phyloP scores from a whole-genome alignment of 371 early-diverging fungal species.

The Haplosporangium sp. region DNA sequence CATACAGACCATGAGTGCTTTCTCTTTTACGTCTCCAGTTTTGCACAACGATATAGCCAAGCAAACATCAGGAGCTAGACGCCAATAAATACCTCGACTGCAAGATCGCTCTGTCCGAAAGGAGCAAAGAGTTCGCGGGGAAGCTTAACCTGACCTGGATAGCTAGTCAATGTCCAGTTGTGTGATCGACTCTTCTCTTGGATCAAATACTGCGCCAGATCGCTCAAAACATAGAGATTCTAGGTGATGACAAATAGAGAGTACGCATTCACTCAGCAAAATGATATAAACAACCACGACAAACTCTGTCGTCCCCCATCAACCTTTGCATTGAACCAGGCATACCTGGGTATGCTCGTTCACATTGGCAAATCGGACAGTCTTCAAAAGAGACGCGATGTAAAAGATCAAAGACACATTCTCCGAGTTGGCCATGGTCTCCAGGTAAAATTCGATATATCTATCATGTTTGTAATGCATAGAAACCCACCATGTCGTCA shows the following conservation, averaged over 20 bases:
- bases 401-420: conserved; percentile 88
- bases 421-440: conserved; percentile 79
- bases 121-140: conserved; percentile 69
- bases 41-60: not conserved
- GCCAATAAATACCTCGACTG: conserved; percentile 21
- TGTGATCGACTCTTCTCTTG: conserved; percentile 73
- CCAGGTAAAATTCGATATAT: conserved; percentile 89
- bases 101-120: conserved; percentile 20
- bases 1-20: not conserved
- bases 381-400: conserved; percentile 82
- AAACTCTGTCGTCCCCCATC: not conserved
- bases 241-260: conserved; percentile 26
- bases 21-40: not conserved
- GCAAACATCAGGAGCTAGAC: not conserved
- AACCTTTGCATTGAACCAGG: not conserved
- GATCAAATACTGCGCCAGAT: conserved; percentile 82
- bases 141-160: conserved; percentile 69
- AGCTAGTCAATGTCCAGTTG: conserved; percentile 79
- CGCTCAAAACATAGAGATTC: conserved; percentile 86
- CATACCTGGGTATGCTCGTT: conserved; percentile 64
- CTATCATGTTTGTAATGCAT: conserved; percentile 29
- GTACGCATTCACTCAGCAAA: not conserved
- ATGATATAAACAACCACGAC: not conserved
- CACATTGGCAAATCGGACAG: conserved; percentile 69
- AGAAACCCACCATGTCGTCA: too few species aligned